Conservation (phyloP, 441 rosid genomes). For the Sinapis alba region DNA sequence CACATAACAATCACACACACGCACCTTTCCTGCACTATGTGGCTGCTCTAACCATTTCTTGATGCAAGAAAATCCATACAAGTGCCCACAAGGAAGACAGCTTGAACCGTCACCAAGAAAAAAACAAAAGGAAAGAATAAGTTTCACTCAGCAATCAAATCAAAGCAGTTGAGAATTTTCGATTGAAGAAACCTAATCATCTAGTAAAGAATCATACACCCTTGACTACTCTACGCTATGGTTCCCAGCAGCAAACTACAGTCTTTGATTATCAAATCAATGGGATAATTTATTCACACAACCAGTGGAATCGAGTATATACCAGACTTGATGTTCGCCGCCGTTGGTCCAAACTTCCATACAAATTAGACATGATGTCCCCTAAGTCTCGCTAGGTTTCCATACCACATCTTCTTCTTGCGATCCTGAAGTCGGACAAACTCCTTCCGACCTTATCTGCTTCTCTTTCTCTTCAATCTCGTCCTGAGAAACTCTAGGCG, state of each 20-base stretch:
- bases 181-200: not conserved
- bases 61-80: conserved; percentile 84
- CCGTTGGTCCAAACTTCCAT: conserved; percentile 76
- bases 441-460: conserved; percentile 39
- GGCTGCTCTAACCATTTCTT: conserved; percentile 68
- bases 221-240: not conserved
- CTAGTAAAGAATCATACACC: not conserved
- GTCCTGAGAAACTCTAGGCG: conserved; percentile 39
- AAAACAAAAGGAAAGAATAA: conserved; percentile 10
- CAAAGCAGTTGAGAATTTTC: not conserved
- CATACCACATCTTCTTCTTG: conserved; percentile 49
- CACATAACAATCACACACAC: conserved; percentile 18
- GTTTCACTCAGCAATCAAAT: not conserved
- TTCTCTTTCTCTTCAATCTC: conserved; percentile 37
- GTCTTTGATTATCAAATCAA: not conserved
- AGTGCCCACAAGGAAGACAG: conserved; percentile 93
- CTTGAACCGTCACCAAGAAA: conserved; percentile 39
- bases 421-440: conserved; percentile 41
- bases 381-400: conserved; percentile 61
- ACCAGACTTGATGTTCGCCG: conserved; percentile 83
- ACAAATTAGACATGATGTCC: conserved; percentile 76
- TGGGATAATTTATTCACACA: no score
- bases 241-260: not conserved
- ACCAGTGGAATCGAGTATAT: no score
- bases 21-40: conserved; percentile 51